Conservation (phyloP, 2,329 filamentous ascomycete species). For the Lasiodiplodia citricola region DNA sequence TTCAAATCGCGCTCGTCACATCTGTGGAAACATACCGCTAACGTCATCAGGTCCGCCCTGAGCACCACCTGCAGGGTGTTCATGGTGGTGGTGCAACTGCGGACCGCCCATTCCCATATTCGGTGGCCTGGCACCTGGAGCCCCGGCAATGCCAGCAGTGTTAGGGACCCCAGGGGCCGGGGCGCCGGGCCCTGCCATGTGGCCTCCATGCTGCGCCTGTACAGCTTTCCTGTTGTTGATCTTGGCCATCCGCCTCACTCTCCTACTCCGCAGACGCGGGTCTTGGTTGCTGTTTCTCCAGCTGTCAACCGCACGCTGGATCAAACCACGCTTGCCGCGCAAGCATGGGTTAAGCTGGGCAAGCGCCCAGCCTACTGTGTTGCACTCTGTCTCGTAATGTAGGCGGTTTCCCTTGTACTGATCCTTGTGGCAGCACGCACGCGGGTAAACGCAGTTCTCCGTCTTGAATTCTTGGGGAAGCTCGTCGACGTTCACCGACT, state of each 20-base stretch:
- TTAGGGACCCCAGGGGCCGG: conserved; percentile 68
- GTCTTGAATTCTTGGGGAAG: conserved; percentile 90
- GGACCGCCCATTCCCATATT: conserved; percentile 70
- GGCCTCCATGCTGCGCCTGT: conserved; percentile 63
- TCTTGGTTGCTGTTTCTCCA: conserved; percentile 99
- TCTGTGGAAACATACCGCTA: conserved; percentile 98
- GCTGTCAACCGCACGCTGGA: conserved; percentile 96
- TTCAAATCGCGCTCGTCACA: conserved; percentile 65
- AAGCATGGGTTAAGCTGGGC: conserved; percentile 91
- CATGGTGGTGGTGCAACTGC: conserved; percentile 74
- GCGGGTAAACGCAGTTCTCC: conserved; percentile 96
- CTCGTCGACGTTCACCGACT: conserved; percentile 90
- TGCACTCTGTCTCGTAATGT: conserved; percentile 98
- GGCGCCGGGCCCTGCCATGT: conserved; percentile 70
- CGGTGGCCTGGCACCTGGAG: conserved; percentile 66
- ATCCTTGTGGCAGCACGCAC: conserved; percentile 92
- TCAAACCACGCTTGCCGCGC: conserved; percentile 90
- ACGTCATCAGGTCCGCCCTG: conserved; percentile 73
- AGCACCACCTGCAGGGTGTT: conserved; percentile 67
- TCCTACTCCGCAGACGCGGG: conserved; percentile 83
- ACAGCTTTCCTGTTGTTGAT: conserved; percentile 84
- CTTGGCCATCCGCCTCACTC: conserved; percentile 95
- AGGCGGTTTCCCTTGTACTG: conserved; percentile 95
- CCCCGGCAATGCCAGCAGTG: conserved; percentile 64
- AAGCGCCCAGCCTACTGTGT: conserved; percentile 98